Evolutionary conservation across 139 green algal species (phyloP).

Genomic region (Micractinium conductrix): DNA sequence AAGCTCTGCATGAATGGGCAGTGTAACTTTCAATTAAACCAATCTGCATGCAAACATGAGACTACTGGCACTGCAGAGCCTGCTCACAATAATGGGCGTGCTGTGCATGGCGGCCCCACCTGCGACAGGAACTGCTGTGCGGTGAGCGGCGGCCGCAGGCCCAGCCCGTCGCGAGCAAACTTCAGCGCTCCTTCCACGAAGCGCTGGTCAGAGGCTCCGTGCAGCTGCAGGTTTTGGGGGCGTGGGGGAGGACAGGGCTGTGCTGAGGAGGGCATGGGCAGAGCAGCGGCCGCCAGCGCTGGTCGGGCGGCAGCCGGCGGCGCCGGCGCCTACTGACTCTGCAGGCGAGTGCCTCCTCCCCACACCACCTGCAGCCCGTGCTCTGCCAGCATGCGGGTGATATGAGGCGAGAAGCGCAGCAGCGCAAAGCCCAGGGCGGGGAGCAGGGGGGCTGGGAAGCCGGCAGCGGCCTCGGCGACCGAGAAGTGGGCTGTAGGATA

Average conservation of each 20-base stretch:
- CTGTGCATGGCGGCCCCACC: conserved; percentile 43
- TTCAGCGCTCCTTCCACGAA: conserved; percentile 75
- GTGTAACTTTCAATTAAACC: too few species aligned
- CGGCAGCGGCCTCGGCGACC: conserved; percentile 5
- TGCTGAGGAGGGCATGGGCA: too few species aligned
- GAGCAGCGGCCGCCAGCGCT: too few species aligned
- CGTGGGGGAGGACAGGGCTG: too few species aligned
- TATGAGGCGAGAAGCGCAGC: conserved; percentile 66
- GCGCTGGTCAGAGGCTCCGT: conserved; percentile 74
- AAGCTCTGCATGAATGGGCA: conserved; percentile 77
- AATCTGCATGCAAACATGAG: neutral
- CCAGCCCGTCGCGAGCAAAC: conserved; percentile 67
- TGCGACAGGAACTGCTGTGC: conserved; percentile 77
- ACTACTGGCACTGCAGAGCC: neutral
- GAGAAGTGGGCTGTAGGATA: neutral
- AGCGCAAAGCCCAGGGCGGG: conserved; percentile 67
- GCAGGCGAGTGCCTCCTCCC: too few species aligned
- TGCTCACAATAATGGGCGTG: neutral
- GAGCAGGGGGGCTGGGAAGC: conserved; percentile 65
- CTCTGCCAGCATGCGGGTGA: conserved; percentile 38
- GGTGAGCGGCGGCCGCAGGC: conserved; percentile 65
- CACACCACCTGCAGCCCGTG: conserved; percentile 31
- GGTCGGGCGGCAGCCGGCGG: too few species aligned
- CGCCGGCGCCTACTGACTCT: too few species aligned
- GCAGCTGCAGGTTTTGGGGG: conserved; percentile 57